phyloP scores from a whole-genome alignment of 768 basidiomycete species.

The Mrakia gelida region DNA sequence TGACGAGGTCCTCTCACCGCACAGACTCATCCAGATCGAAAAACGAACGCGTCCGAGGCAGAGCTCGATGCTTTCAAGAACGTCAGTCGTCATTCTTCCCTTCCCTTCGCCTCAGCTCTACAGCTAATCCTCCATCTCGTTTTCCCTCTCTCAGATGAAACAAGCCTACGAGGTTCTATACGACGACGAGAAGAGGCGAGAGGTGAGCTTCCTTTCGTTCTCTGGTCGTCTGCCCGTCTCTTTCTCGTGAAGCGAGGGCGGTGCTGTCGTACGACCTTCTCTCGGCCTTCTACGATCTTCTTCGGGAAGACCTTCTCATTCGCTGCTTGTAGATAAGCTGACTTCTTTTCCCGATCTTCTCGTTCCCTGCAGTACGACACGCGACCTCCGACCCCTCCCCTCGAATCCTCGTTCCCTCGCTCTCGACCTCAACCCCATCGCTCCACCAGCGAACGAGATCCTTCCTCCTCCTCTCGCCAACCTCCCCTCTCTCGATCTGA shows the following conservation, averaged over 20 bases:
- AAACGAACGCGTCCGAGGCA: neutral
- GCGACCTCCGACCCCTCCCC: neutral
- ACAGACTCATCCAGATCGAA: conserved; percentile 9
- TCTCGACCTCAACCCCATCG: neutral
- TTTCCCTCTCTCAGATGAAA: neutral
- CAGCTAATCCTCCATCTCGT: neutral
- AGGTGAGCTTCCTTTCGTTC: neutral
- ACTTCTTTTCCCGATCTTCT: neutral
- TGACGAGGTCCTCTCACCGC: neutral
- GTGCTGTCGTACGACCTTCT: neutral
- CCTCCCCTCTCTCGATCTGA: neutral
- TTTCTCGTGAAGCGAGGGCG: neutral
- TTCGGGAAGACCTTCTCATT: neutral
- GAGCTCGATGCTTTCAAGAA: neutral
- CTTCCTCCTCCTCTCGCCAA: neutral
- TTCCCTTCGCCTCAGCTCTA: neutral
- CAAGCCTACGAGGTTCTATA: conserved; percentile 2
- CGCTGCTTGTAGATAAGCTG: neutral
- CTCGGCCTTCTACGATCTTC: neutral
- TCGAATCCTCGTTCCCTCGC: neutral
- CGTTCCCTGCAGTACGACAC: neutral
- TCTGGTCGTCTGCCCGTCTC: neutral
- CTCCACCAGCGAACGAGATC: neutral
- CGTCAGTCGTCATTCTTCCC: neutral
- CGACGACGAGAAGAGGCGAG: neutral